A percentile compares a stretch with the other conserved stretches of the same genome.
Conservation (phyloP, 208 protist species). For the Trypanosoma cruzi region DNA sequence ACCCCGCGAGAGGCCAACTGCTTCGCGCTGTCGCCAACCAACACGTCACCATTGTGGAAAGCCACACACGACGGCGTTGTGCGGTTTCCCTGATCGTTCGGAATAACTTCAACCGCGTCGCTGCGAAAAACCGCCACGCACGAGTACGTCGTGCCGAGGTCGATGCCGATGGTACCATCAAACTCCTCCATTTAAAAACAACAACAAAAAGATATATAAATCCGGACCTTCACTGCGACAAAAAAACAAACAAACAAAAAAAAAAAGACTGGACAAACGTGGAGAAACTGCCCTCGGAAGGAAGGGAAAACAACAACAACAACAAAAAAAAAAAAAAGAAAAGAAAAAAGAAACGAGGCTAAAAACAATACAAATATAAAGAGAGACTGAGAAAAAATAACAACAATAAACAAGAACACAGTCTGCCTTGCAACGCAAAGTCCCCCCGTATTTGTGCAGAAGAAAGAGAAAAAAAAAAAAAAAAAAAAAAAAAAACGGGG, state of each 20-base stretch:
- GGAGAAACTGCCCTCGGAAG: too few species aligned
- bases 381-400: not conserved
- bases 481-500: not conserved
- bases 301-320: too few species aligned
- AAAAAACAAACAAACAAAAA: not conserved
- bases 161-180: constrained; percentile 88
- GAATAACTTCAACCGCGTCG: constrained; percentile 97
- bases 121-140: constrained; percentile 97
- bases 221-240: too few species aligned
- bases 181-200: constrained; percentile 26
- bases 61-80: constrained; percentile 99
- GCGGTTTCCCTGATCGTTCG: constrained; percentile 99
- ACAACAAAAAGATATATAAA: not conserved
- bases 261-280: not conserved
- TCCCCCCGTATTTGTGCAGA: too few species aligned
- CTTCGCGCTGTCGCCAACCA: not conserved
- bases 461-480: too few species aligned
- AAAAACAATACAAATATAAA: not conserved
- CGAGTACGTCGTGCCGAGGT: constrained; percentile 97
- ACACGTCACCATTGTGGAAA: constrained; percentile 95
- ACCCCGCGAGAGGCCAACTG: constrained; percentile 65
- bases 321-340: not conserved
- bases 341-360: not conserved
- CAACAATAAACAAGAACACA: not conserved
- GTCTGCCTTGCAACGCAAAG: too few species aligned